Conservation (phyloP, 164 flowering plant genomes). For the Berberis vulgaris region DNA sequence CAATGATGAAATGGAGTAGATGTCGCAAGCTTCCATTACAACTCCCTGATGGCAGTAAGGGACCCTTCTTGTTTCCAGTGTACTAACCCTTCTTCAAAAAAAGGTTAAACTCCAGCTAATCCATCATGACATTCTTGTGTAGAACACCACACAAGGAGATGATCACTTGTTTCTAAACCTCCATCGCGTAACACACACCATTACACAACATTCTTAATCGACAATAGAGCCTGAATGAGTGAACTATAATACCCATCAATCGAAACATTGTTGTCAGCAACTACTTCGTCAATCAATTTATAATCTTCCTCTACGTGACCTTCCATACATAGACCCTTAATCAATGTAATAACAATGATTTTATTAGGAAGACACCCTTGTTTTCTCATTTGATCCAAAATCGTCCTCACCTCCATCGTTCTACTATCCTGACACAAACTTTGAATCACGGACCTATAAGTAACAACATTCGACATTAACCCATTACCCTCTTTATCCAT, state of each 20-base stretch:
- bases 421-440: constrained; percentile 42
- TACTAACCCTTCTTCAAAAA: no score
- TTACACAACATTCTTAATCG: constrained; percentile 26
- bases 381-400: constrained; percentile 18
- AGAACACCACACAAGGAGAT: no score
- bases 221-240: constrained; percentile 39
- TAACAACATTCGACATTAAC: constrained; percentile 52
- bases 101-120: no score
- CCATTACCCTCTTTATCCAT: constrained; percentile 61
- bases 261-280: constrained; percentile 22
- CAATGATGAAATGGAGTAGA: no score
- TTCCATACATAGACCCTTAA: constrained; percentile 18
- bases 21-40: no score
- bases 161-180: no score
- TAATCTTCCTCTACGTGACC: constrained; percentile 22
- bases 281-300: constrained; percentile 14
- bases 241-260: constrained; percentile 30
- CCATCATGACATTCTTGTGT: no score
- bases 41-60: no score
- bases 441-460: constrained; percentile 68
- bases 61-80: no score
- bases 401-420: constrained; percentile 13
- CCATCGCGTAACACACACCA: no score
- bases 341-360: constrained; percentile 17
- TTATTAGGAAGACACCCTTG: constrained; percentile 21